phyloP scores from a whole-genome alignment of 305 asterid genomes.

The Stenogyne calaminthoides region DNA sequence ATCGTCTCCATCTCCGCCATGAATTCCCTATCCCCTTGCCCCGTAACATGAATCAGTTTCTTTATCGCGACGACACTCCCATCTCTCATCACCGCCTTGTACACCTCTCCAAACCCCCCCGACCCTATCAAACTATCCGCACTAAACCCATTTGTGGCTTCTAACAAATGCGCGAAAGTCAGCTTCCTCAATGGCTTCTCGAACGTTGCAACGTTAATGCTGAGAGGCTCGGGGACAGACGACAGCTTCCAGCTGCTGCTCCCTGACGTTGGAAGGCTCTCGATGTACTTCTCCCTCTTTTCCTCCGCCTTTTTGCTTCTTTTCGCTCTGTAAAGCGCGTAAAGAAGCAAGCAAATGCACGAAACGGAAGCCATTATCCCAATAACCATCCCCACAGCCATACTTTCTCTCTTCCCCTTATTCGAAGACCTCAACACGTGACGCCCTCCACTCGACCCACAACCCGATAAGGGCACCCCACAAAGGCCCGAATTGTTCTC shows the following conservation, averaged over 20 bases:
- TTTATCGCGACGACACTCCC: constrained; percentile 84
- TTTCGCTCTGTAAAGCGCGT: constrained; percentile 60
- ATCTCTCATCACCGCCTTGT: constrained; percentile 74
- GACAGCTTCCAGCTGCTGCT: constrained; percentile 92
- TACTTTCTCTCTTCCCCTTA: constrained; percentile 44
- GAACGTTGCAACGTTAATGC: constrained; percentile 90
- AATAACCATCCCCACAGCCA: constrained; percentile 67
- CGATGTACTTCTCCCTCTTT: constrained; percentile 71
- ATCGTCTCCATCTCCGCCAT: constrained; percentile 98
- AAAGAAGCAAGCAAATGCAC: constrained; percentile 49
- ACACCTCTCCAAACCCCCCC: constrained; percentile 94
- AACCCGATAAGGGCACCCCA: constrained; percentile 74
- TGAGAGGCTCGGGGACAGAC: constrained; percentile 79
- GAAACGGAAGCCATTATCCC: constrained; percentile 62
- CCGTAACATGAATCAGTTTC: constrained; percentile 80
- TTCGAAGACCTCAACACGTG: constrained; percentile 31
- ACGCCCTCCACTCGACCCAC: constrained; percentile 42
- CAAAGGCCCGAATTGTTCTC: constrained; percentile 81
- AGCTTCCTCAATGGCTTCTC: constrained; percentile 87
- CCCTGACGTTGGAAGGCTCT: constrained; percentile 89
- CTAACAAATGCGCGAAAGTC: constrained; percentile 80
- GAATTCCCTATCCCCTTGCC: constrained; percentile 90
- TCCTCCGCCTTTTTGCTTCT: constrained; percentile 51
- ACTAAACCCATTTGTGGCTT: constrained; percentile 90
- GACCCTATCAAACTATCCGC: constrained; percentile 80